Conservation (phyloP, 768 basidiomycete species). For the Mycena maculata region DNA sequence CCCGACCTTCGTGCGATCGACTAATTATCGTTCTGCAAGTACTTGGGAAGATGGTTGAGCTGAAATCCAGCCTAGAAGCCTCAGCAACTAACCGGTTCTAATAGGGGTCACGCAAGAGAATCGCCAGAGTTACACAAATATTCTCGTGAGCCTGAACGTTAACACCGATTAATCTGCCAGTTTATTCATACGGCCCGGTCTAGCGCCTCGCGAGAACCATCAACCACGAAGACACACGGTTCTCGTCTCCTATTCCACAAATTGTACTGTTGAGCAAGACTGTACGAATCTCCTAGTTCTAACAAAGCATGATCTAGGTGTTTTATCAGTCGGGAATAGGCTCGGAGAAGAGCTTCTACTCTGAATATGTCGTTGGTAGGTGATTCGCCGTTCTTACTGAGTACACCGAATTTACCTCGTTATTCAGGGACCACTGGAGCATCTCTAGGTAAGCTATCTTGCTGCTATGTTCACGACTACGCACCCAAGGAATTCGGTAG, state of each 20-base stretch:
- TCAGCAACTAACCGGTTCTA: neutral
- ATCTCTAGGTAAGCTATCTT: constrained; percentile 60
- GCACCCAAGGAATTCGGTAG: constrained; percentile 46
- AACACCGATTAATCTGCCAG: neutral
- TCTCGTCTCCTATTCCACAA: constrained; percentile 60
- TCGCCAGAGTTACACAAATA: constrained; percentile 65
- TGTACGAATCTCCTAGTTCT: neutral
- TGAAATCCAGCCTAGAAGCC: neutral
- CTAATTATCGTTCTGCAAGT: constrained; percentile 46
- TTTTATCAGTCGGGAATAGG: constrained; percentile 75
- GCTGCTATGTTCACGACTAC: neutral
- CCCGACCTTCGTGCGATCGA: neutral
- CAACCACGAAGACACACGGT: constrained; percentile 59
- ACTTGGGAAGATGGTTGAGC: constrained; percentile 78
- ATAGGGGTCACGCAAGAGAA: constrained; percentile 50
- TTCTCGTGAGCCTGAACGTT: constrained; percentile 55
- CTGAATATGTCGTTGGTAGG: constrained; percentile 70
- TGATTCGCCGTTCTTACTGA: neutral
- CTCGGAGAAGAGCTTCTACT: constrained; percentile 67
- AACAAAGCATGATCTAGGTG: constrained; percentile 10
- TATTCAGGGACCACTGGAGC: constrained; percentile 70
- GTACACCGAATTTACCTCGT: too few species aligned
- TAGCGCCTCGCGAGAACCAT: constrained; percentile 68
- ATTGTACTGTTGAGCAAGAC: constrained; percentile 51
- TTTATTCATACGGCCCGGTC: neutral